These are phyloP conservation scores for Hortiboletus campestris DNA, from an alignment of 768 basidiomycete genomes.

Conservation along the genomic window DNA sequence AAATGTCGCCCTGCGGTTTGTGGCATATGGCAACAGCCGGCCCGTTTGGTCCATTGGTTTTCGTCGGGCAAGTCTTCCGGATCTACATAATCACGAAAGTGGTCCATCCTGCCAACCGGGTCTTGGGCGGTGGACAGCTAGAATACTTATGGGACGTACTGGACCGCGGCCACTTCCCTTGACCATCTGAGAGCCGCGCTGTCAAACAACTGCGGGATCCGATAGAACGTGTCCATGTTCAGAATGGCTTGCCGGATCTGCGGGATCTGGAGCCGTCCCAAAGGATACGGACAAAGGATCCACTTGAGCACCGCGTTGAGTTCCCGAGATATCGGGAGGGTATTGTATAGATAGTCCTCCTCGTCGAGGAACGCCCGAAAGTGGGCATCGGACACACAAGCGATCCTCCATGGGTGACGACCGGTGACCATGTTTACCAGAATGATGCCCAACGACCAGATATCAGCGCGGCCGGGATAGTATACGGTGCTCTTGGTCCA, in stretches of 20 bases:
- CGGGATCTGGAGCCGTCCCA: constrained; percentile 14
- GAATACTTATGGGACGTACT: neutral
- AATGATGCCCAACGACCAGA: constrained; percentile 78
- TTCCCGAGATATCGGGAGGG: constrained; percentile 14
- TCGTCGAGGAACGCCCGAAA: constrained; percentile 18
- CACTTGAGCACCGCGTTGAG: constrained; percentile 15
- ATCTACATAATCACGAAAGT: neutral
- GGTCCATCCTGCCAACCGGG: neutral
- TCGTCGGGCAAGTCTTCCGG: neutral
- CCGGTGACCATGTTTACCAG: constrained; percentile 80
- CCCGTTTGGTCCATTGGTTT: neutral
- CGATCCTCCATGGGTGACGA: constrained; percentile 16
- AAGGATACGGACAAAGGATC: constrained; percentile 16
- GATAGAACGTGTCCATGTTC: constrained; percentile 17
- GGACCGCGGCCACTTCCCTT: neutral
- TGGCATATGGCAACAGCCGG: neutral
- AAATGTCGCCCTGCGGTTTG: neutral
- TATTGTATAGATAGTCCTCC: constrained; percentile 13
- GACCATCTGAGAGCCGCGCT: neutral
- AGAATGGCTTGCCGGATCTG: constrained; percentile 19
- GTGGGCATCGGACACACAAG: constrained; percentile 3
- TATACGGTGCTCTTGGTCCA: constrained; percentile 47
- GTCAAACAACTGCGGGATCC: neutral
- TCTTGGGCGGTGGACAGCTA: neutral
- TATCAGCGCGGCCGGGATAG: constrained; percentile 40